Evolutionary conservation across 331 rosid genomes (phyloP).

Genomic region (Phaseolus coccineus): DNA sequence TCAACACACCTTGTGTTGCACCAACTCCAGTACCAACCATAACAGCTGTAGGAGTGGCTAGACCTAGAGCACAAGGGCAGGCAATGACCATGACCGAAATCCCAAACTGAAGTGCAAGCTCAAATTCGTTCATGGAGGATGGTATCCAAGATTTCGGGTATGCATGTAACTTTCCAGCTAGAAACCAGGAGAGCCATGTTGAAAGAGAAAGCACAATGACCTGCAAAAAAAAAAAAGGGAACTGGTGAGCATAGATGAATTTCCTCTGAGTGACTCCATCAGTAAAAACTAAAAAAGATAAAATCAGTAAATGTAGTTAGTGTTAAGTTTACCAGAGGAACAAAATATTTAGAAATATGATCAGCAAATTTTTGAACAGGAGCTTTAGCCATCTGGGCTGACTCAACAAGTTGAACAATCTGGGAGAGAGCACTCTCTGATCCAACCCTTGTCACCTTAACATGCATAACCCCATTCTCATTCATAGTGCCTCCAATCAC

Average conservation of each 20-base stretch:
- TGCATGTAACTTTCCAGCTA: conserved; percentile 65
- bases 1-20: conserved; percentile 84
- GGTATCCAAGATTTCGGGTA: conserved; percentile 88
- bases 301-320: background rate
- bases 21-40: conserved; percentile 98
- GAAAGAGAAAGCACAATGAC: conserved; percentile 72
- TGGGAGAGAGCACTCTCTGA: conserved; percentile 84
- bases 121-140: conserved; percentile 70
- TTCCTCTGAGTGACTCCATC: background rate
- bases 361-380: conserved; percentile 89
- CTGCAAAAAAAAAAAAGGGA: conserved; percentile 41
- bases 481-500: conserved; percentile 91
- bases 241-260: background rate
- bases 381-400: conserved; percentile 96
- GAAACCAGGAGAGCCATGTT: conserved; percentile 82
- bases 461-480: conserved; percentile 79
- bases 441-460: conserved; percentile 78
- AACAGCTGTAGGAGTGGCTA: conserved; percentile 91
- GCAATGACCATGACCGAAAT: conserved; percentile 93
- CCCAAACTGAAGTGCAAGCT: conserved; percentile 87
- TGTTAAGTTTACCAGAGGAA: conserved; percentile 62
- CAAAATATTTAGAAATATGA: conserved; percentile 77
- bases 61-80: conserved; percentile 93
- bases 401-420: conserved; percentile 83
- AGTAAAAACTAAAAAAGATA: background rate